Evolutionary conservation across 2,329 filamentous ascomycete species (phyloP).

Genomic region (Aspergillus pseudotamarii): DNA sequence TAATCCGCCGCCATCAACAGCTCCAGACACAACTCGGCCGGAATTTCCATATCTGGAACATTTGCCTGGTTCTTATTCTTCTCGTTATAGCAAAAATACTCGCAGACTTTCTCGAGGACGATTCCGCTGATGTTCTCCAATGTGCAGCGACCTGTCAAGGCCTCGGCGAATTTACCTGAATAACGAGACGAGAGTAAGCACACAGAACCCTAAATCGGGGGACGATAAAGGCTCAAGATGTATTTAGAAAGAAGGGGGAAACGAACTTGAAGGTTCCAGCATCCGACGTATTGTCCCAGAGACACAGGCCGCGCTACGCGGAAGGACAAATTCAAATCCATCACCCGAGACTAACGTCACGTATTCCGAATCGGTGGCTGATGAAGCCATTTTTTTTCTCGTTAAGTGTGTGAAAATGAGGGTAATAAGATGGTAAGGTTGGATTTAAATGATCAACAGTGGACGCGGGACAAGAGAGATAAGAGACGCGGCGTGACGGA

Average conservation of each 20-base stretch:
- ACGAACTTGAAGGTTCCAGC: slow-evolving; percentile 55
- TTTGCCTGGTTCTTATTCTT: slow-evolving; percentile 63
- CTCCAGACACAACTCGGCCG: slow-evolving; percentile 66
- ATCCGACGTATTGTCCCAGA: slow-evolving; percentile 66
- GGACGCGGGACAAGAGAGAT: not conserved
- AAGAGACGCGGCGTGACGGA: not conserved
- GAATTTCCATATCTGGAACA: slow-evolving; percentile 68
- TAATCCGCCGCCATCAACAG: slow-evolving; percentile 70
- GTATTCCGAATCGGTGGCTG: slow-evolving; percentile 49
- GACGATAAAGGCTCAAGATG: not conserved
- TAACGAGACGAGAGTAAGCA: slow-evolving; percentile 7
- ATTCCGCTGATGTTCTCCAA: slow-evolving; percentile 65
- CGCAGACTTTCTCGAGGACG: slow-evolving; percentile 69
- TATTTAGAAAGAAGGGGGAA: not conserved
- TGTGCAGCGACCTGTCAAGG: slow-evolving; percentile 58
- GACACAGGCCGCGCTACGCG: slow-evolving; percentile 62
- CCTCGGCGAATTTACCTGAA: slow-evolving; percentile 64
- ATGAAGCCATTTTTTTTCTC: slow-evolving; percentile 17
- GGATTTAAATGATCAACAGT: not conserved
- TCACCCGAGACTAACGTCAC: slow-evolving; percentile 67
- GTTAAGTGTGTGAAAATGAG: not conserved
- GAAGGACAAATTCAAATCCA: slow-evolving; percentile 66
- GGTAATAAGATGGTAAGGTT: not conserved
- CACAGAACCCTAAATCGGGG: not conserved
- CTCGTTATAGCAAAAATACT: slow-evolving; percentile 70